These are phyloP conservation scores for Wallacemonas collosoma DNA, from an alignment of 208 protist species.

Conservation along the genomic window DNA sequence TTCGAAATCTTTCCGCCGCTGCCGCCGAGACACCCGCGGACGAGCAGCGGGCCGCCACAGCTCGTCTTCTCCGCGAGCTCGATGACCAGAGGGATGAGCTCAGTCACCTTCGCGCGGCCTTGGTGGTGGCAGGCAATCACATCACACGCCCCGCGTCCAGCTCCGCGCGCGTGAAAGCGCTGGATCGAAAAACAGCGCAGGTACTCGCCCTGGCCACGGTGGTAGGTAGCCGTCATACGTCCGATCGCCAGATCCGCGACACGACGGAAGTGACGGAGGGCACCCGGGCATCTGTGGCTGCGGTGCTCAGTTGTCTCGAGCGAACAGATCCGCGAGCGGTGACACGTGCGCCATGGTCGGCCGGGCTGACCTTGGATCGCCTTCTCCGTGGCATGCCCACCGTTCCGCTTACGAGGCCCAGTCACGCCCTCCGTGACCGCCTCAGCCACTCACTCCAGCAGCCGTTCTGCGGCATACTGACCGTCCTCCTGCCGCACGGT, in stretches of 20 bases:
- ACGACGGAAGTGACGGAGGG: background rate
- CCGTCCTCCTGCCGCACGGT: conserved; percentile 18
- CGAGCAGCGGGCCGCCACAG: background rate
- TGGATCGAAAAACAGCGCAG: background rate
- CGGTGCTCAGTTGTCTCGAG: background rate
- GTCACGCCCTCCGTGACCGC: background rate
- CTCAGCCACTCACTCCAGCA: background rate
- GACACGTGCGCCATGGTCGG: background rate
- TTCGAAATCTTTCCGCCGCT: too few species aligned
- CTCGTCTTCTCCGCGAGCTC: background rate
- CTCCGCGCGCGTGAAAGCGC: background rate
- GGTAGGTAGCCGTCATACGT: background rate
- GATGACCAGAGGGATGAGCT: background rate
- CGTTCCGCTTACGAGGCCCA: background rate
- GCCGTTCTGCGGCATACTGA: background rate
- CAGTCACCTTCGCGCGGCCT: background rate
- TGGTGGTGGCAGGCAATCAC: background rate
- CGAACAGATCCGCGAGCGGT: background rate
- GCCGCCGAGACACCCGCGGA: background rate
- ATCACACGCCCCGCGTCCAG: background rate
- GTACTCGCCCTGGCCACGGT: conserved; percentile 1
- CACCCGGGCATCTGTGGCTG: background rate
- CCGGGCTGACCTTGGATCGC: background rate
- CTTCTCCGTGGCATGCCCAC: conserved; percentile 1
- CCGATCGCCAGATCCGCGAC: background rate